Percentiles rank a stretch among this genome's conserved stretches.
Evolutionary conservation across 805 yeast genomes (phyloP).

Genomic region (Ogataea chonburiensis): DNA sequence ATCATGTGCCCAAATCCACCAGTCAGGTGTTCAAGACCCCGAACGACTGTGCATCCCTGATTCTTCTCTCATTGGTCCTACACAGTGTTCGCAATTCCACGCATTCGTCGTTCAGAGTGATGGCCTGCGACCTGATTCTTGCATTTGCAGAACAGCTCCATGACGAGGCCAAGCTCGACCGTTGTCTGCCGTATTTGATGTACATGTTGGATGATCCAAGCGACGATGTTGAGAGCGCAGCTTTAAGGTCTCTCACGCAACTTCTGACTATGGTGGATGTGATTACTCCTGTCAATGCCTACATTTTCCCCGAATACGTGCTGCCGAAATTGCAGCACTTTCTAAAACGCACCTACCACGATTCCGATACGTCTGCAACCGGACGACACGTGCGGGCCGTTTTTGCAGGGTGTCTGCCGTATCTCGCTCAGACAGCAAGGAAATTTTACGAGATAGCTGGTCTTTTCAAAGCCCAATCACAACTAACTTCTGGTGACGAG

Average conservation of each 20-base stretch:
- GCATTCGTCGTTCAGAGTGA: constrained; percentile 56
- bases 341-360: constrained; percentile 37
- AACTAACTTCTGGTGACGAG: constrained; percentile 34
- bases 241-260: constrained; percentile 66
- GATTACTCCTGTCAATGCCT: constrained; percentile 71
- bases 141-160: constrained; percentile 72
- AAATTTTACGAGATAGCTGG: constrained; percentile 62
- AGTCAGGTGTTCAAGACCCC: constrained; percentile 27
- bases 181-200: constrained; percentile 79
- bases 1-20: constrained; percentile 43
- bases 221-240: constrained; percentile 62
- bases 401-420: constrained; percentile 72
- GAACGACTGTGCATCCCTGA: constrained; percentile 50
- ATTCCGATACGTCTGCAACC: constrained; percentile 24
- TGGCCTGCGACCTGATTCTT: constrained; percentile 73
- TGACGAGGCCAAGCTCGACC: constrained; percentile 83
- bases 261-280: constrained; percentile 60
- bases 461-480: constrained; percentile 38
- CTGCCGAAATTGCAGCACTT: constrained; percentile 63
- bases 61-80: constrained; percentile 56
- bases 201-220: constrained; percentile 68
- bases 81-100: constrained; percentile 61
- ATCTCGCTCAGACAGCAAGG: constrained; percentile 62
- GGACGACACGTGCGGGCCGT: constrained; percentile 54
- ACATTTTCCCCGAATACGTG: constrained; percentile 78